Conservation (phyloP, 257 asterid species). For the Fraxinus cuspidata region DNA sequence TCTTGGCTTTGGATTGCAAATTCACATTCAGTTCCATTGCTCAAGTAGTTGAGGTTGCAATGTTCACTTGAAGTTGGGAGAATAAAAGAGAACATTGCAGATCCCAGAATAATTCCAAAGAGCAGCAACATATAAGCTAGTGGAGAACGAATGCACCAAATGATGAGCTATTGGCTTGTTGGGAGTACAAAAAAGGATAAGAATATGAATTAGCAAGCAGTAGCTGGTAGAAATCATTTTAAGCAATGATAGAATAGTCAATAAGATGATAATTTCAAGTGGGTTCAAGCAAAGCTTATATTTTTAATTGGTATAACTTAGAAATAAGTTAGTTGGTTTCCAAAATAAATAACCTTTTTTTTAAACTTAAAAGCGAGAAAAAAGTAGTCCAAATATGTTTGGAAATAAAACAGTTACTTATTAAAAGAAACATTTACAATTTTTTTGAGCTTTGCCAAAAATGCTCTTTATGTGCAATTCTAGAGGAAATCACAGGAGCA, state of each 20-base stretch:
- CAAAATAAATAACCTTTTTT: neutral
- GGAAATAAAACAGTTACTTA: neutral
- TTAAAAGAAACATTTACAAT: neutral
- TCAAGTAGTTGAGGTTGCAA: conserved; percentile 15
- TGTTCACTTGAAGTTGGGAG: neutral
- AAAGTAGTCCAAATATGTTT: neutral
- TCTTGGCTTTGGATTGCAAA: conserved; percentile 1
- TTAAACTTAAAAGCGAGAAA: neutral
- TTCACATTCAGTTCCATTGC: neutral
- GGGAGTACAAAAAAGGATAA: neutral
- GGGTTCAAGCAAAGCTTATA: neutral
- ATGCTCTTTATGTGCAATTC: neutral
- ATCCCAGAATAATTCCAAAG: neutral
- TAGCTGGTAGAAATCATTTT: neutral
- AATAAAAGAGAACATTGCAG: neutral
- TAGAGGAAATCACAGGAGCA: neutral
- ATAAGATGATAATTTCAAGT: neutral
- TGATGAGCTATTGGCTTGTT: neutral
- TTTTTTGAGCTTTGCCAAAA: neutral
- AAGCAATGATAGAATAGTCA: neutral
- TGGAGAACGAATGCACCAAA: neutral
- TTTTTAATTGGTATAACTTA: neutral
- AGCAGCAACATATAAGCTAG: neutral
- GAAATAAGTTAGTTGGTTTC: neutral
- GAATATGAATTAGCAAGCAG: neutral